Evolutionary conservation across 2,329 filamentous ascomycete species (phyloP).

Genomic region (Cryphonectria naterciae): DNA sequence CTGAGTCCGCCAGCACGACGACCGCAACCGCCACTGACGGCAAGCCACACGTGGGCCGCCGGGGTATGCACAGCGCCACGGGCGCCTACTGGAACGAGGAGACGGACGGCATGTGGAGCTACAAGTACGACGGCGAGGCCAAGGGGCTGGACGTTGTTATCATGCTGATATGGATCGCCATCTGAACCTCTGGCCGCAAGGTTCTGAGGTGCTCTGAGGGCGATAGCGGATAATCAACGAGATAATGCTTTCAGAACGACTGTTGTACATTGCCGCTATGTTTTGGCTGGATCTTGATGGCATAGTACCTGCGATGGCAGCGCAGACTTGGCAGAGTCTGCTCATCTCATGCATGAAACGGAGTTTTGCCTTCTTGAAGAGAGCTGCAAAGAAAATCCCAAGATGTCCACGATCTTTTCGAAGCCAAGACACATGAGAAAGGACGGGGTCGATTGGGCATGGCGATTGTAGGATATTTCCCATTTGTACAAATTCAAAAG

Average conservation of each 20-base stretch:
- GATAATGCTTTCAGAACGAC: not conserved
- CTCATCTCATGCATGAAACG: slow-evolving; percentile 16
- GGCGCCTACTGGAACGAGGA: slow-evolving; percentile 91
- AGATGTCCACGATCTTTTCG: not conserved
- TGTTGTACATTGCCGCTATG: not conserved
- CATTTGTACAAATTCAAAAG: not conserved
- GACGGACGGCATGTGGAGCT: slow-evolving; percentile 88
- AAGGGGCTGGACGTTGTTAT: slow-evolving; percentile 73
- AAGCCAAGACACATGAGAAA: not conserved
- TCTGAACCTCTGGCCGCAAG: slow-evolving; percentile 45
- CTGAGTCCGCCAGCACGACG: slow-evolving; percentile 38
- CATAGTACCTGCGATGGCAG: not conserved
- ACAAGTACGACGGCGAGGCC: slow-evolving; percentile 75
- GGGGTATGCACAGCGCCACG: slow-evolving; percentile 87
- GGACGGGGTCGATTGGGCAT: not conserved
- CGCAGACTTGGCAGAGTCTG: not conserved
- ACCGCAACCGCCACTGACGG: slow-evolving; percentile 60
- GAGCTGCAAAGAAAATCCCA: not conserved
- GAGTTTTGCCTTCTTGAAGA: slow-evolving; percentile 9
- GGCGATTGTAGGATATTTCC: not conserved
- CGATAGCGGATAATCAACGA: not conserved
- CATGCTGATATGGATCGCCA: slow-evolving; percentile 78
- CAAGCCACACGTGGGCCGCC: slow-evolving; percentile 76
- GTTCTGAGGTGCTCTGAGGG: not conserved
- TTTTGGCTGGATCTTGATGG: not conserved